Conservation (phyloP, 331 rosid genomes). For the Pyracantha coccinea region DNA sequence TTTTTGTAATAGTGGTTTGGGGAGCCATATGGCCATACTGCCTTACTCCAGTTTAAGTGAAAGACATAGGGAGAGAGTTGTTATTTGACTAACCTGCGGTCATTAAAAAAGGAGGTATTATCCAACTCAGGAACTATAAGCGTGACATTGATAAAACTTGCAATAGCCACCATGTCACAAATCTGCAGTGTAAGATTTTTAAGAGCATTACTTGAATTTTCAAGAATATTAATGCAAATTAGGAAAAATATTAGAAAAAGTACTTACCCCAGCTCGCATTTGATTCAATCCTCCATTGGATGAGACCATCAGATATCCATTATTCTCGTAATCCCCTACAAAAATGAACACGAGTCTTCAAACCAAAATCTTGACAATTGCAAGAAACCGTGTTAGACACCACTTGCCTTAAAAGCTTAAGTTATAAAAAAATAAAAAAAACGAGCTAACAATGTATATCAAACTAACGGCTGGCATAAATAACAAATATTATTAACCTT, state of each 20-base stretch:
- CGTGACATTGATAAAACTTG: slow-evolving; percentile 9
- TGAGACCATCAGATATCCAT: slow-evolving; percentile 49
- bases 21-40: no score
- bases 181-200: not conserved
- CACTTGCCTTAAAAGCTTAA: not conserved
- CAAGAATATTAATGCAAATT: not conserved
- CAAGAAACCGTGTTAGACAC: no score
- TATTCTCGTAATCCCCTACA: slow-evolving; percentile 37
- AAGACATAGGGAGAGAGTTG: not conserved
- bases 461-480: not conserved
- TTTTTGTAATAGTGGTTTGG: no score
- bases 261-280: slow-evolving; percentile 43
- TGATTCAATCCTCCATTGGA: slow-evolving; percentile 60
- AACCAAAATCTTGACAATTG: no score
- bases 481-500: no score
- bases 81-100: slow-evolving; percentile 5
- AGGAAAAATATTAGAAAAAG: not conserved
- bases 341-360: no score
- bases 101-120: slow-evolving; percentile 21
- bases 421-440: not conserved
- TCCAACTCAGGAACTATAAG: slow-evolving; percentile 23
- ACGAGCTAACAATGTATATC: not conserved
- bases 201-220: not conserved
- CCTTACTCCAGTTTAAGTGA: no score
- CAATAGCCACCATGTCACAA: slow-evolving; percentile 21